Base-by-base conservation (phyloP, 805 yeast species). In the Candida takata region DNA sequence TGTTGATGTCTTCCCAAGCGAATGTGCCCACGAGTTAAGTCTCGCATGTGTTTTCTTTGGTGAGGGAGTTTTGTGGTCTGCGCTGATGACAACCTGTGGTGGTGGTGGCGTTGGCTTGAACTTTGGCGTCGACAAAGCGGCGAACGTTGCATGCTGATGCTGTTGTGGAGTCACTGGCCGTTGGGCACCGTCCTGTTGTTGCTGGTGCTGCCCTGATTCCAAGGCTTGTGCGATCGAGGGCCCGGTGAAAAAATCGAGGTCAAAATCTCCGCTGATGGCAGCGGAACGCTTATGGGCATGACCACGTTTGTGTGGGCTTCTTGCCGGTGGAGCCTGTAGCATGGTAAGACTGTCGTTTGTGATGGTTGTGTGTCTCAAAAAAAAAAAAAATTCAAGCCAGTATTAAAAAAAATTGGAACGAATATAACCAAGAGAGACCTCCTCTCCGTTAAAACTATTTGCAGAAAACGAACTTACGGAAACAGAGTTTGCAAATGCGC, bases 231-330 rank as follows among this genome's bases (percentile, higher is more conserved):
- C 20, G 4, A 25, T 24, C 8, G 35, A 18, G 1, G 49, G 48
- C 14, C 47, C 42, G 27, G 31, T 43, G 34, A 52, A 52, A 29
- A 45, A 47, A 6, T 48, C 53, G 28, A 44, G 32, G 24, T 83
- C 92, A 53, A 84, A 82, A 54, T 86, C 95, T 4, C 92, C 92
- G 8, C 92, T 82, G 6, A 86, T 79, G 0, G 95, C 95, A 16
- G 90, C 87, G 0, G 95, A 85, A 35, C 95, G 64, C 50, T 84
- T 74, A 51, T 86, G 95, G 30, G 84, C 73, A 59, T 86, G 95
- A 2, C 77, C 74, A 43, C 74, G 63, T 49, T 62, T 63, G 30
- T 57, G 49, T 2, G 66, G 42, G 25, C 37, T 28, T 28, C 34
- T 34, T 4, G 40, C 25, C 23, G 43, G 43, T 3, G 47, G 33